Percentiles rank a stretch among this genome's conserved stretches.
These are phyloP conservation scores for Metarhizium album DNA, from an alignment of 2,329 filamentous ascomycete species.

Conservation along the genomic window DNA sequence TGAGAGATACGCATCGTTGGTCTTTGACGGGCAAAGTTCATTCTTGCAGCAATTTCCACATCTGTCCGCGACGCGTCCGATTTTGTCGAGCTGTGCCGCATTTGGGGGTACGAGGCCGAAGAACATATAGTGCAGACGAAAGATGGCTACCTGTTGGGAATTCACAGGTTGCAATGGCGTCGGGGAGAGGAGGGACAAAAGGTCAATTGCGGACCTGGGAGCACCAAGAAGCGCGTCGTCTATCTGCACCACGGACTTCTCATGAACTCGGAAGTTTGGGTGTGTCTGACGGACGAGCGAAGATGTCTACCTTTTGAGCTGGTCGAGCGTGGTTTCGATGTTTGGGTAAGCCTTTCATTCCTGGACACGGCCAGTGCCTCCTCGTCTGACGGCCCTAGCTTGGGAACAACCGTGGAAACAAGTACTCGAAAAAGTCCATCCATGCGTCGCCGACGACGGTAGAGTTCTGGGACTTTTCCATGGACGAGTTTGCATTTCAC, in stretches of 20 bases:
- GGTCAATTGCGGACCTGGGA: slow-evolving; percentile 62
- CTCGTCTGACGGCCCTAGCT: slow-evolving; percentile 38
- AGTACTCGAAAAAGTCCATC: slow-evolving; percentile 94
- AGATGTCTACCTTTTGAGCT: slow-evolving; percentile 81
- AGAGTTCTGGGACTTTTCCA: slow-evolving; percentile 94
- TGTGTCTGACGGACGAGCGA: slow-evolving; percentile 78
- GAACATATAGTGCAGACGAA: slow-evolving; percentile 92
- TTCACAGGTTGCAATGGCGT: slow-evolving; percentile 77
- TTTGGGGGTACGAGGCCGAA: slow-evolving; percentile 88
- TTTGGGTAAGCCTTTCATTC: slow-evolving; percentile 56
- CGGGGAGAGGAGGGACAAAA: slow-evolving; percentile 69
- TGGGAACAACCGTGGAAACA: slow-evolving; percentile 96
- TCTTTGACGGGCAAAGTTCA: background rate
- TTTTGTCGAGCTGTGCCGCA: slow-evolving; percentile 84
- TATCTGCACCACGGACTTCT: slow-evolving; percentile 93
- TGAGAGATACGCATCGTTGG: slow-evolving; percentile 7
- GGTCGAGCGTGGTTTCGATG: slow-evolving; percentile 86
- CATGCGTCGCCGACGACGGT: slow-evolving; percentile 61
- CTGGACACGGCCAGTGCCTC: background rate
- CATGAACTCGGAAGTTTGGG: slow-evolving; percentile 99
- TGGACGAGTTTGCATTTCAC: slow-evolving; percentile 95
- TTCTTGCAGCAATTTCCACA: slow-evolving; percentile 48
- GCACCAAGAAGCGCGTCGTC: slow-evolving; percentile 70
- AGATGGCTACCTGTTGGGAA: slow-evolving; percentile 84
- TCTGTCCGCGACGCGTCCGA: slow-evolving; percentile 78